A percentile compares a stretch with the other conserved stretches of the same genome.
Conservation (phyloP, 805 yeast species). For the Torulaspora indica region DNA sequence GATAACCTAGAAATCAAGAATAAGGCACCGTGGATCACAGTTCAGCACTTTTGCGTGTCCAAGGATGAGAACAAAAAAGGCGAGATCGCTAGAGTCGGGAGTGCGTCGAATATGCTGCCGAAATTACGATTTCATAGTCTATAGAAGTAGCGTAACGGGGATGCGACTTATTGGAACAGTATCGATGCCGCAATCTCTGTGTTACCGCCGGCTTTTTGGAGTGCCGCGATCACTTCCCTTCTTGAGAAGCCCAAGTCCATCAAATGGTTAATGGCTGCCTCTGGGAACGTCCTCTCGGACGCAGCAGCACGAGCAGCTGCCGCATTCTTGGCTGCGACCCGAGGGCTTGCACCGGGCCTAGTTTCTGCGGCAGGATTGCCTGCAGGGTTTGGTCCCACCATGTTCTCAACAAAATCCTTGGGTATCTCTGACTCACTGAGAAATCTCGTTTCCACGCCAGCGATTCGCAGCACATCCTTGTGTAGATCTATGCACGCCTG, state of each 20-base stretch:
- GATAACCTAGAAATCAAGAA: slow-evolving; percentile 35
- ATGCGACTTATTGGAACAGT: slow-evolving; percentile 42
- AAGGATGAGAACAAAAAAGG: slow-evolving; percentile 1
- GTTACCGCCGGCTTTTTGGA: slow-evolving; percentile 66
- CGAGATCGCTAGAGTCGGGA: slow-evolving; percentile 17
- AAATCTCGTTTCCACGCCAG: slow-evolving; percentile 68
- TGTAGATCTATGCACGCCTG: slow-evolving; percentile 76
- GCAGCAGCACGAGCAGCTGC: neutral
- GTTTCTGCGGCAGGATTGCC: neutral
- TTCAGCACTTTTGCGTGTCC: slow-evolving; percentile 18
- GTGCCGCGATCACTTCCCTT: slow-evolving; percentile 58
- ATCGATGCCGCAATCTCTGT: slow-evolving; percentile 82
- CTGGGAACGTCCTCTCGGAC: slow-evolving; percentile 28
- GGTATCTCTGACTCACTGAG: slow-evolving; percentile 70
- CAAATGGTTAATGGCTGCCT: slow-evolving; percentile 43
- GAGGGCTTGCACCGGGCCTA: neutral
- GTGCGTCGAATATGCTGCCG: slow-evolving; percentile 24
- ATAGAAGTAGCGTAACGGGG: slow-evolving; percentile 6
- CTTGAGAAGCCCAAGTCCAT: slow-evolving; percentile 67
- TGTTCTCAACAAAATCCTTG: slow-evolving; percentile 22
- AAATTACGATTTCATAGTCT: slow-evolving; percentile 28
- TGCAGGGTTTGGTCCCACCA: neutral
- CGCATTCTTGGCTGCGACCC: neutral
- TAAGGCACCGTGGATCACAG: slow-evolving; percentile 36
- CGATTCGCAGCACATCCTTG: slow-evolving; percentile 59